A percentile compares a stretch with the other conserved stretches of the same genome.
phyloP scores from a whole-genome alignment of 139 green algal species.

The Diplosphaera chodatii region DNA sequence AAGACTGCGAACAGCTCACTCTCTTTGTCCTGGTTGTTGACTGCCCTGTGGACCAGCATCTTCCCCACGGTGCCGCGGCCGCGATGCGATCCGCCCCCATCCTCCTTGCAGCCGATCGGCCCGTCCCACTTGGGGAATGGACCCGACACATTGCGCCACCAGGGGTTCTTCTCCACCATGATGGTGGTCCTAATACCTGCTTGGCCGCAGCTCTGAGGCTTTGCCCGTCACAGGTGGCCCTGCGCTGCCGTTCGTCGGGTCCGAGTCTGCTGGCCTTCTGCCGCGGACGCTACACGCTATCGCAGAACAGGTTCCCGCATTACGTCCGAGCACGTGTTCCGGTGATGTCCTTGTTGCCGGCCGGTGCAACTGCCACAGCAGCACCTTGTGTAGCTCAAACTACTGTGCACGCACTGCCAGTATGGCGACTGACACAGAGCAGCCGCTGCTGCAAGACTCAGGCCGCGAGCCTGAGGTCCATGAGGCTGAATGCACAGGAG shows the following conservation, averaged over 20 bases:
- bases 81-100: constrained; percentile 77
- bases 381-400: not conserved
- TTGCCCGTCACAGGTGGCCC: no score
- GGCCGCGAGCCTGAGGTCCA: not conserved
- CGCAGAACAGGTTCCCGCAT: no score
- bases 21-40: constrained; percentile 56
- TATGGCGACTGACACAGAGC: not conserved
- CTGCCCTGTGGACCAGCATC: constrained; percentile 78
- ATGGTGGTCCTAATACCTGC: no score
- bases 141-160: constrained; percentile 66
- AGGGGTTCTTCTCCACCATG: constrained; percentile 69
- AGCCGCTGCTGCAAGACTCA: not conserved
- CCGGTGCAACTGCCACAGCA: not conserved
- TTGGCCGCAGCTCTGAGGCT: no score
- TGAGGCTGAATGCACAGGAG: not conserved
- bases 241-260: not conserved
- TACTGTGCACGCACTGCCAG: not conserved
- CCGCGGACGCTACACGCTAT: no score
- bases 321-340: no score
- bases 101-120: constrained; percentile 74
- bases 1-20: constrained; percentile 20
- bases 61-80: constrained; percentile 67
- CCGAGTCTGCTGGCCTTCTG: not conserved
- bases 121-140: constrained; percentile 66
- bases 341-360: no score